Evolutionary conservation across 1,284 basidiomycete species (phyloP).

Genomic region (Paramarasmius palmivorus): DNA sequence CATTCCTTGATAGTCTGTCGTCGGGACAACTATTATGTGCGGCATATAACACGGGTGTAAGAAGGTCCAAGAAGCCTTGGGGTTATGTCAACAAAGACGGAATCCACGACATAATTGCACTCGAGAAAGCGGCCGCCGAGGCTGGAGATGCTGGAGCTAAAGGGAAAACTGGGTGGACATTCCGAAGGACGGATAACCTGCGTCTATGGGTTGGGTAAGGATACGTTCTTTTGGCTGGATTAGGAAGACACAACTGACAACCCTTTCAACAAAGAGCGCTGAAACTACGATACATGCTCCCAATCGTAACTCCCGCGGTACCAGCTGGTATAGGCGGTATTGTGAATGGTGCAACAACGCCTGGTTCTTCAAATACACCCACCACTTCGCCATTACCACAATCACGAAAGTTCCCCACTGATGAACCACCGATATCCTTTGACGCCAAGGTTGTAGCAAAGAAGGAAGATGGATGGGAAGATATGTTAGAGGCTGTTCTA

Average conservation of each 20-base stretch:
- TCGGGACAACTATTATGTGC: constrained; percentile 81
- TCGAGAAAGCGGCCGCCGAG: constrained; percentile 51
- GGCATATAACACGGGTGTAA: constrained; percentile 79
- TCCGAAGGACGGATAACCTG: constrained; percentile 80
- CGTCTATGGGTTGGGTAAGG: constrained; percentile 81
- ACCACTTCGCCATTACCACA: constrained; percentile 24
- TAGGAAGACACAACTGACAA: not conserved
- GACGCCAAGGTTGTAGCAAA: constrained; percentile 74
- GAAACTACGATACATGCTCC: constrained; percentile 77
- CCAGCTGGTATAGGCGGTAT: constrained; percentile 24
- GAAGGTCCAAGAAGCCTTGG: constrained; percentile 82
- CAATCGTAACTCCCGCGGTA: constrained; percentile 56
- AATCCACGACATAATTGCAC: constrained; percentile 75
- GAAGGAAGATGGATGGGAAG: constrained; percentile 77
- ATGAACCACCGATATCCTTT: constrained; percentile 52
- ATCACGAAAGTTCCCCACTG: constrained; percentile 28
- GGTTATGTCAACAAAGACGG: constrained; percentile 79
- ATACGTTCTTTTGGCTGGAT: constrained; percentile 21
- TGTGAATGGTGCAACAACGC: constrained; percentile 23
- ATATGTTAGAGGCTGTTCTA: constrained; percentile 68
- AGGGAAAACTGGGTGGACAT: constrained; percentile 68
- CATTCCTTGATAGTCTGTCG: constrained; percentile 59
- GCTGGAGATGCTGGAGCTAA: constrained; percentile 35
- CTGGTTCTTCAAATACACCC: constrained; percentile 24
- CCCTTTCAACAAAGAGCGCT: constrained; percentile 54